Percentiles rank a stretch among this genome's conserved stretches.
These are phyloP conservation scores for Phytophthora idaei DNA, from an alignment of 352 stramenopile species.

Conservation along the genomic window DNA sequence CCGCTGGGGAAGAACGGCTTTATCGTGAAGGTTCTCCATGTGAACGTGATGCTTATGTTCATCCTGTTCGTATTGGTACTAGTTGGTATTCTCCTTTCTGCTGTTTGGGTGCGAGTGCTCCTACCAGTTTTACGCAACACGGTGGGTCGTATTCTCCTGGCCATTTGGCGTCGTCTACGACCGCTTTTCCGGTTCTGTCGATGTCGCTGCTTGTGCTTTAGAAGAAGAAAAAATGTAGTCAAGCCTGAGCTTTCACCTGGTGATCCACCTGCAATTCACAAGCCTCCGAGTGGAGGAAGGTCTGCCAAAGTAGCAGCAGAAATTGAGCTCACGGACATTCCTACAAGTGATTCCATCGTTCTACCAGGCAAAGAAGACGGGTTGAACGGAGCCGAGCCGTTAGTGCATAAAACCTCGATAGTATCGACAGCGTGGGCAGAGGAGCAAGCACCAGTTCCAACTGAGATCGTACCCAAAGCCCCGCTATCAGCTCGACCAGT, in stretches of 20 bases:
- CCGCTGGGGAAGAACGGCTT: conserved; percentile 57
- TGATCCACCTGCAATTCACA: conserved; percentile 1
- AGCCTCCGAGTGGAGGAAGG: conserved; percentile 19
- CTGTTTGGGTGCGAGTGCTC: conserved; percentile 55
- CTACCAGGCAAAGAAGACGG: conserved; percentile 26
- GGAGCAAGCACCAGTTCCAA: conserved; percentile 3
- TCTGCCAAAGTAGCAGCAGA: conserved; percentile 54
- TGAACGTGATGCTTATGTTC: conserved; percentile 79
- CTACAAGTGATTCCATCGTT: conserved; percentile 8
- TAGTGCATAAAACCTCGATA: conserved; percentile 22
- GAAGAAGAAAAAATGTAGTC: conserved; percentile 23
- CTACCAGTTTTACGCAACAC: conserved; percentile 56
- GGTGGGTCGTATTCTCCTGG: conserved; percentile 35
- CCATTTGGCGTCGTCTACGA: conserved; percentile 40
- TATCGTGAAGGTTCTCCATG: conserved; percentile 71
- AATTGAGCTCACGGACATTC: conserved; percentile 22
- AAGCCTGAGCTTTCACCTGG: conserved; percentile 16
- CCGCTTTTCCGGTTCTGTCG: conserved; percentile 26
- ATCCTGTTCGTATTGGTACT: conserved; percentile 64
- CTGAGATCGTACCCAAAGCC: conserved; percentile 7
- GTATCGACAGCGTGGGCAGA: conserved; percentile 13
- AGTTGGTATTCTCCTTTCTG: conserved; percentile 61
- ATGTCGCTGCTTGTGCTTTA: conserved; percentile 32
- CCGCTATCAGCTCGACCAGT: conserved; percentile 13
- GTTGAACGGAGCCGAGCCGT: conserved; percentile 10